Evolutionary conservation across 2,329 filamentous ascomycete species (phyloP).

Genomic region (Penicillium decumbens): DNA sequence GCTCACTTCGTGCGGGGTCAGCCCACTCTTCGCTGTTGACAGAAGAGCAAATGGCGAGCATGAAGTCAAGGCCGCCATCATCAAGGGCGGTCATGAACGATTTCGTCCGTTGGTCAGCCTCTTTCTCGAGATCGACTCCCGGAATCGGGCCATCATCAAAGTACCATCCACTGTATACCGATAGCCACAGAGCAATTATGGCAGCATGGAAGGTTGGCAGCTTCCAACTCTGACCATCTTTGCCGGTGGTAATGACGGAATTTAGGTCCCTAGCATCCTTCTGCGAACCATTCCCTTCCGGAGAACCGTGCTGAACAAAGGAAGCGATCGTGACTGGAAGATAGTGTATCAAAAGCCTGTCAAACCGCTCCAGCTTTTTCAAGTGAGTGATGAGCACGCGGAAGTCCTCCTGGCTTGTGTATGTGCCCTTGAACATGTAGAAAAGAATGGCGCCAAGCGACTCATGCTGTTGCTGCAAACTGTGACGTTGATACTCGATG

Average conservation of each 20-base stretch:
- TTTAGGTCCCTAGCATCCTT: slow-evolving; percentile 68
- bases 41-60: slow-evolving; percentile 78
- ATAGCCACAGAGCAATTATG: slow-evolving; percentile 78
- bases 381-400: slow-evolving; percentile 63
- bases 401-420: slow-evolving; percentile 68
- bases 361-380: slow-evolving; percentile 70
- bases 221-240: slow-evolving; percentile 66
- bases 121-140: slow-evolving; percentile 60
- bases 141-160: slow-evolving; percentile 64
- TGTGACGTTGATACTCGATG: slow-evolving; percentile 73
- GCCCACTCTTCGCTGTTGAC: slow-evolving; percentile 78
- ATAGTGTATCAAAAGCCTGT: slow-evolving; percentile 70
- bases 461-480: slow-evolving; percentile 85
- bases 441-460: slow-evolving; percentile 74
- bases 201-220: slow-evolving; percentile 73
- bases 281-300: slow-evolving; percentile 64
- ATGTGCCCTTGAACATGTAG: slow-evolving; percentile 70
- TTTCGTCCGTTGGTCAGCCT: slow-evolving; percentile 66
- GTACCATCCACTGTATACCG: slow-evolving; percentile 88
- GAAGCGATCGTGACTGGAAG: slow-evolving; percentile 73
- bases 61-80: slow-evolving; percentile 87
- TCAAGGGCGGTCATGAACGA: slow-evolving; percentile 72
- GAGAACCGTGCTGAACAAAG: slow-evolving; percentile 72
- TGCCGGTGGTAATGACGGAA: slow-evolving; percentile 59
- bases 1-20: slow-evolving; percentile 75